Conservation (phyloP, 2,329 filamentous ascomycete genomes). For the Periconia macrospinosa region DNA sequence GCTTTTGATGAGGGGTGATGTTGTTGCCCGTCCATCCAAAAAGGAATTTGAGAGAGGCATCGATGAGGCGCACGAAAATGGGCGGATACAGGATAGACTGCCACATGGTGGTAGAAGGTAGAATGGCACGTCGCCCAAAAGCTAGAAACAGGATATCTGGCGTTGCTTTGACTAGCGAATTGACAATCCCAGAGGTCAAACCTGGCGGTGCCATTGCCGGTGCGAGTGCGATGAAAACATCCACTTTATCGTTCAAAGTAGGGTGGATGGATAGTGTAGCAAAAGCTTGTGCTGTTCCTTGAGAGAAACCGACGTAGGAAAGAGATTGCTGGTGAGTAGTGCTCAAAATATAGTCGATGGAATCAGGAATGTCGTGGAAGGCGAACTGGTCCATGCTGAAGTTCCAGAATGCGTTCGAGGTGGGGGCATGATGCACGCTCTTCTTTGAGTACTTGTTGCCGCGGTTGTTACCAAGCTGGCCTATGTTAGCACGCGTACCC, state of each 20-base stretch:
- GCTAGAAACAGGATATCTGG: conserved; percentile 90
- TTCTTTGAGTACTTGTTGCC: conserved; percentile 99
- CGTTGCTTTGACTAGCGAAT: conserved; percentile 89
- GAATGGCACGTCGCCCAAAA: conserved; percentile 87
- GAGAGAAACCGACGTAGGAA: conserved; percentile 96
- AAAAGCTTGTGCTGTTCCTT: conserved; percentile 96
- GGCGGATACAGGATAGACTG: conserved; percentile 93
- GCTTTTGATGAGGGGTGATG: conserved; percentile 83
- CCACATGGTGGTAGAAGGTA: conserved; percentile 96
- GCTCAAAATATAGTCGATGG: conserved; percentile 85
- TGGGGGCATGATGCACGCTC: conserved; percentile 74
- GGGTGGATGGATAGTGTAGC: conserved; percentile 91
- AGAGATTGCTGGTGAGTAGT: conserved; percentile 81
- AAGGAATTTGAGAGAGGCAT: conserved; percentile 76
- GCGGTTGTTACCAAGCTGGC: conserved; percentile 87
- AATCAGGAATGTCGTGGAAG: conserved; percentile 95
- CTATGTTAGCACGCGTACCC: conserved; percentile 19
- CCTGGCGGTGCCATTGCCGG: conserved; percentile 96
- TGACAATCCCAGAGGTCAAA: conserved; percentile 84
- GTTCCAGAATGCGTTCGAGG: conserved; percentile 83
- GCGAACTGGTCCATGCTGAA: conserved; percentile 99
- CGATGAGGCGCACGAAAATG: conserved; percentile 86
- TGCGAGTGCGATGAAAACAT: conserved; percentile 93
- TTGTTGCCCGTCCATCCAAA: conserved; percentile 90
- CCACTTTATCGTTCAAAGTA: conserved; percentile 85